Base-by-base conservation (phyloP, 495 filamentous ascomycete genomes). In the Baudoinia panamericana region DNA sequence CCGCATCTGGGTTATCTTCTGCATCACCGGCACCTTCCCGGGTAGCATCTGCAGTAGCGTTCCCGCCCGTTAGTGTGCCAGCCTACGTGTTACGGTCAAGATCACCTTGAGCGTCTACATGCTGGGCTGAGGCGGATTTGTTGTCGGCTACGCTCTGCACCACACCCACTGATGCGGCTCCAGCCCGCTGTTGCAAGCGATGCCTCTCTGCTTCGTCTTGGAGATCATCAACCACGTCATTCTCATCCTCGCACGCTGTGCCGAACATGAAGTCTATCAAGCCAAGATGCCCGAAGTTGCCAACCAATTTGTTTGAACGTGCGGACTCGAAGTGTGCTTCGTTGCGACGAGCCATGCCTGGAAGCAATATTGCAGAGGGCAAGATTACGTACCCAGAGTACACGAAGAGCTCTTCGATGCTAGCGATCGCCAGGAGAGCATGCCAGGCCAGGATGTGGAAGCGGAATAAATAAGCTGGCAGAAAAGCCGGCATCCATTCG, bases 361-460 rank as follows among this genome's bases (percentile, higher is more conserved):
- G 71, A 33, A 93, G 62, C 31, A 92, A 61, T 21, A 88, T 78
- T 0, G 71, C 65, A 1, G 66, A 80, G 10, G 84, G 84, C 5
- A 88, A 62, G 4, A 76, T 58, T 10, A 63, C 72, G 60, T 93
- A 95, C 13, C 87, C 86, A 4, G 75, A 84, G 60, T 78, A 79
- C 2, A 75, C 65, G 43, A 86, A 70, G 2, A 75, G 76, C 48
- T 93, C 84, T 49, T 93, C 83, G 2, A 90, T 38, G 0, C 81
- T 84, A 32, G 78, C 63, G 25, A 84, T 30, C 1, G 69, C 62
- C 11, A 83, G 57, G 43, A 83, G 80, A 16, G 86, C 26, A 35
- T 85, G 67, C 64, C 76, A 93, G 1, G 82, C 87, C 36, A 93
- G 64, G 34, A 92, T 65, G 59, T 95, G 87, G 38, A 70, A 76